Conservation (phyloP, 148 eudicot species). For the Fagopyrum esculentum region DNA sequence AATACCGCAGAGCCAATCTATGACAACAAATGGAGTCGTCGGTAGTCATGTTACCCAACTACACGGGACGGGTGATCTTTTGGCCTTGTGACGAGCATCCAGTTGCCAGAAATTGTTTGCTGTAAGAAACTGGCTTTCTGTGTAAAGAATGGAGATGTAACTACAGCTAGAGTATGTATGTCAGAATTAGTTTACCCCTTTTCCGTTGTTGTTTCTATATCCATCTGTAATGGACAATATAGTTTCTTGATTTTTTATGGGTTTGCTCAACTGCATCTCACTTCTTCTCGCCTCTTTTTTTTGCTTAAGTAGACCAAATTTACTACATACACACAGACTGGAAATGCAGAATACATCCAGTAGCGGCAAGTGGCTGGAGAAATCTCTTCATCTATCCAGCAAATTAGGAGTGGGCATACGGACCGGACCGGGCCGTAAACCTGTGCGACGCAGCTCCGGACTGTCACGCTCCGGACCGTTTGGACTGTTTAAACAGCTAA, state of each 20-base stretch:
- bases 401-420: not conserved
- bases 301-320: not conserved
- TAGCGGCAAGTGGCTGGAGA: not conserved
- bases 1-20: not conserved
- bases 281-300: not conserved
- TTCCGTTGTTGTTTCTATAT: not conserved
- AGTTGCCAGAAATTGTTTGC: not conserved
- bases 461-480: no score
- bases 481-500: no score
- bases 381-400: not conserved
- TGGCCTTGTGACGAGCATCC: not conserved
- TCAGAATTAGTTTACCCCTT: not conserved
- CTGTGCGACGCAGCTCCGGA: no score
- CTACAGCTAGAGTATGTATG: not conserved
- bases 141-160: constrained; percentile 1
- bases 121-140: not conserved
- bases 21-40: constrained; percentile 1
- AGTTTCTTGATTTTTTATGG: not conserved
- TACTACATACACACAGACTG: not conserved
- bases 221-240: no score
- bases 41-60: not conserved
- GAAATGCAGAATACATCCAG: not conserved
- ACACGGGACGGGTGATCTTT: not conserved
- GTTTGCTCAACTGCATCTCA: not conserved
- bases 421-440: no score